Evolutionary conservation across 108 stramenopile genomes (phyloP).

Genomic region (Pseudonitzschia delicatissima): DNA sequence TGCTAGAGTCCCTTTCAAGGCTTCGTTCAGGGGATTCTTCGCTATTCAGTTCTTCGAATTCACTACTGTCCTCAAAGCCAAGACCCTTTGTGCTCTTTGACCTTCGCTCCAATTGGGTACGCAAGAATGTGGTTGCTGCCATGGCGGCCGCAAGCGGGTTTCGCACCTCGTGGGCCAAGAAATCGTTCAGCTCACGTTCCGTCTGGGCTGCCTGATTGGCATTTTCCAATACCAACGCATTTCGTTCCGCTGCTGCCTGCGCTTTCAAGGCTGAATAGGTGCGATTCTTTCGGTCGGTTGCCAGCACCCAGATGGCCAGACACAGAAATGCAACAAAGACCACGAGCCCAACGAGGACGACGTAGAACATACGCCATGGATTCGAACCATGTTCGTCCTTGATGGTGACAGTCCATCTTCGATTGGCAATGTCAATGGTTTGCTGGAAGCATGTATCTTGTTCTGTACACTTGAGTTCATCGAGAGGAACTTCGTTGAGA

Average conservation of each 20-base stretch:
- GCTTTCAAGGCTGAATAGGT: constrained; percentile 12
- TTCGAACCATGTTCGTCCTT: constrained; percentile 12
- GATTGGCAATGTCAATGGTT: constrained; percentile 24
- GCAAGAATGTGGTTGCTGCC: constrained; percentile 48
- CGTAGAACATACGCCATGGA: constrained; percentile 2
- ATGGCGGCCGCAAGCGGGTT: constrained; percentile 57
- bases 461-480: constrained; percentile 2
- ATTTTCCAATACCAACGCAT: constrained; percentile 40
- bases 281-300: not conserved
- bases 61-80: not conserved
- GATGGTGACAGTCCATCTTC: constrained; percentile 40
- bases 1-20: not conserved
- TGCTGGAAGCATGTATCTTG: constrained; percentile 2
- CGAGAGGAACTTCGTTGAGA: not conserved
- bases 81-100: constrained; percentile 8
- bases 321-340: constrained; percentile 25
- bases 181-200: constrained; percentile 56
- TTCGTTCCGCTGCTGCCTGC: constrained; percentile 41
- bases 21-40: not conserved
- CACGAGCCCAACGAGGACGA: constrained; percentile 29
- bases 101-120: constrained; percentile 14
- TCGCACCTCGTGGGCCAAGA: constrained; percentile 50
- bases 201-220: constrained; percentile 40
- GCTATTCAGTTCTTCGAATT: not conserved
- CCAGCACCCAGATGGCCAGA: constrained; percentile 34